Percentiles rank a stretch among this genome's conserved stretches.
These are phyloP conservation scores for Morella rubra DNA, from an alignment of 306 rosid genomes.

Conservation along the genomic window DNA sequence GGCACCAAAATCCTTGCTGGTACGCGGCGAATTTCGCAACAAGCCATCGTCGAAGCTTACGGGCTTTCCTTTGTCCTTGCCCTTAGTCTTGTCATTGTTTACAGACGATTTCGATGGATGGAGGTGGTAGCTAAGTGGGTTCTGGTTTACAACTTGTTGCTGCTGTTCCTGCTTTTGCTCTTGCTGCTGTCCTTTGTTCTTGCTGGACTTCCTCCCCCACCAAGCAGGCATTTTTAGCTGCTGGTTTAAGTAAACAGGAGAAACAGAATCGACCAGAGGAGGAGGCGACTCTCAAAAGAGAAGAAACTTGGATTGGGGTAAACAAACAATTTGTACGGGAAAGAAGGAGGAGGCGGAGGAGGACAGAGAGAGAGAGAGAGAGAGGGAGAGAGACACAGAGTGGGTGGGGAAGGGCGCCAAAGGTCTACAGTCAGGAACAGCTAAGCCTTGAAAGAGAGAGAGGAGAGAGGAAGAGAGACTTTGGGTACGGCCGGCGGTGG, in stretches of 20 bases:
- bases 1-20: constrained; percentile 43
- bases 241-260: not conserved
- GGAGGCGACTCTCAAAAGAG: not conserved
- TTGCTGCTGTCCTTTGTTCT: constrained; percentile 53
- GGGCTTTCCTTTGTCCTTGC: constrained; percentile 33
- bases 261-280: not conserved
- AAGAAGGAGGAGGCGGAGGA: constrained; percentile 24
- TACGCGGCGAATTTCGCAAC: constrained; percentile 54
- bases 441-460: constrained; percentile 28
- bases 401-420: not conserved
- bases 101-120: constrained; percentile 46
- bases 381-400: not conserved
- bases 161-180: constrained; percentile 5
- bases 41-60: constrained; percentile 64
- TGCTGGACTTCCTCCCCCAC: constrained; percentile 73
- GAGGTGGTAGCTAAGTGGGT: constrained; percentile 21
- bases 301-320: constrained; percentile 26
- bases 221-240: constrained; percentile 71
- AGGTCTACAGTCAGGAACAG: constrained; percentile 42
- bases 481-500: constrained; percentile 75
- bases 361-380: not conserved
- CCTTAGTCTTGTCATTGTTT: constrained; percentile 19
- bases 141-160: constrained; percentile 23
- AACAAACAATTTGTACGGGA: constrained; percentile 18
- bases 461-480: constrained; percentile 21